Base-by-base conservation (phyloP, 148 eudicot species). In the Rhododendron vialii region DNA sequence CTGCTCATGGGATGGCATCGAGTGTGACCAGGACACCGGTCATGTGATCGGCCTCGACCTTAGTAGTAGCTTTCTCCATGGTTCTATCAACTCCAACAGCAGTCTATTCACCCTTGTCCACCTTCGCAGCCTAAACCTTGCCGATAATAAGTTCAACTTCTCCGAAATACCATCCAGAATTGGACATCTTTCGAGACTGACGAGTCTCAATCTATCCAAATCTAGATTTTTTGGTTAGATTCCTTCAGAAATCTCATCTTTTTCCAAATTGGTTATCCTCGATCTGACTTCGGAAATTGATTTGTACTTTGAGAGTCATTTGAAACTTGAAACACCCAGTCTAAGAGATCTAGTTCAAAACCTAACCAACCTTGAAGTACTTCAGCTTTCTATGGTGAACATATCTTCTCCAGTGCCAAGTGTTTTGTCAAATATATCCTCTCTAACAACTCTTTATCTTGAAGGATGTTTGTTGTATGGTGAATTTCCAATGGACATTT, bases 51-150 rank as follows among this genome's bases (percentile, higher is more conserved):
- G 14, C 17, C 35, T 67, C 15, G 35, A 67, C 35, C 74, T 67
- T 4, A 67, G 74, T 8, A 67, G 74, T 28, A 26, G 74, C 15
- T 67, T 26, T 67, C 33, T 67, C 15, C 1, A 67, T 7, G 73
- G 73, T 67, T 67, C 73, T n/a, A 67, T 67, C 73, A 57, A 57
- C 63, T 57, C 63, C 63, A 57, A 57, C 8, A 57, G 2, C n/a
- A 57, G 63, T 0, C 9, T 67, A 2, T 67, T 67, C 73, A 26
- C 13, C 73, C 73, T 67, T 11, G 73, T 67, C 30, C 67, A 89
- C 82, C 92, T 89, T 38, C 55, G 28, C 10, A 50, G 35, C 57
- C 92, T 91, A 20, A 86, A 84, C 69, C 87, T 91, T 59, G 84
- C 90, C 2, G 78, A 35, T 30, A 30, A 30, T 30, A 0, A 30